Conservation (phyloP, 192 early-diverging fungal species). For the Coemansia umbellata region DNA sequence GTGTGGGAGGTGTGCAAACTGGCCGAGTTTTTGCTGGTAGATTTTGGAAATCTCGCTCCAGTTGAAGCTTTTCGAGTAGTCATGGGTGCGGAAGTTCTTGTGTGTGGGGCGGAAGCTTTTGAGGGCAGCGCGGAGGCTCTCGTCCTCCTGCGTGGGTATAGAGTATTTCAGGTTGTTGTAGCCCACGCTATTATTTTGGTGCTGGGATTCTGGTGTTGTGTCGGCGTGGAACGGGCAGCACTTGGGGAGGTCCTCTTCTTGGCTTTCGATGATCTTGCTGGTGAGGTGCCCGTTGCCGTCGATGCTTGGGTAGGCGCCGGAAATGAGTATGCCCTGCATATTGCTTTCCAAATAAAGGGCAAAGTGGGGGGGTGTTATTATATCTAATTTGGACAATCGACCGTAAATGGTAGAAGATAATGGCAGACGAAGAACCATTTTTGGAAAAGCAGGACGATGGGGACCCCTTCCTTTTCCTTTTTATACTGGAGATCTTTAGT, state of each 20-base stretch:
- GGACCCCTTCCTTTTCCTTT: no score
- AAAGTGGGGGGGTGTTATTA: no score
- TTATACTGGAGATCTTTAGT: no score
- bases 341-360: no score
- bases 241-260: background rate
- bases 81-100: conserved; percentile 23
- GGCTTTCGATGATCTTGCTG: background rate
- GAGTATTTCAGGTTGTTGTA: background rate
- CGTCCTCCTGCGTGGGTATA: conserved; percentile 39
- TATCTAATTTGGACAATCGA: no score
- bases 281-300: background rate
- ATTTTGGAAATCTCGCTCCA: conserved; percentile 25
- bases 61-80: conserved; percentile 38
- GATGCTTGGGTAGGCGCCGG: background rate
- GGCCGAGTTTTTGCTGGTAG: conserved; percentile 1
- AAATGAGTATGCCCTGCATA: conserved; percentile 5
- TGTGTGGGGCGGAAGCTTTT: conserved; percentile 10
- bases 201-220: background rate
- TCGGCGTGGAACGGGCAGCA: background rate
- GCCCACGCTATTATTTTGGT: background rate
- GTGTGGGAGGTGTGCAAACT: background rate
- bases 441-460: no score
- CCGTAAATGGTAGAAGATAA: no score
- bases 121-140: conserved; percentile 33
- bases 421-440: no score